phyloP scores from a whole-genome alignment of 192 early-diverging fungal genomes.

The Backusella parvicylindrica region DNA sequence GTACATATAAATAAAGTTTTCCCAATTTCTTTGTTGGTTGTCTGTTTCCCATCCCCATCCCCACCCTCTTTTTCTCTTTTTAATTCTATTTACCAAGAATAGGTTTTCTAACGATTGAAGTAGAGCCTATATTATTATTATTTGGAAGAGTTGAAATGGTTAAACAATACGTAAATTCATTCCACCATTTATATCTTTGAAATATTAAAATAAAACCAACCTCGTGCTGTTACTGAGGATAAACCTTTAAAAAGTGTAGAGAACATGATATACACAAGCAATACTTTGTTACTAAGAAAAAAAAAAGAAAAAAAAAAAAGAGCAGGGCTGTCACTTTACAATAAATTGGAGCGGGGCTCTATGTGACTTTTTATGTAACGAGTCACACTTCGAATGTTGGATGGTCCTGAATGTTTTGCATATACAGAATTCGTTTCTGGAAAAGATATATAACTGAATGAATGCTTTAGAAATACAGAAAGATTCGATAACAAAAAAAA shows the following conservation, averaged over 20 bases:
- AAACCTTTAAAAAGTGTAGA: slow-evolving; percentile 3
- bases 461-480: neutral
- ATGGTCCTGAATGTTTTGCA: neutral
- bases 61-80: neutral
- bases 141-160: neutral
- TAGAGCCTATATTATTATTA: neutral
- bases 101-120: slow-evolving; percentile 1
- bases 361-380: neutral
- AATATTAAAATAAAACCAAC: neutral
- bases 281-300: neutral
- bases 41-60: neutral
- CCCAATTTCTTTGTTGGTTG: neutral
- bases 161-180: neutral
- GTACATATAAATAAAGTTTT: neutral
- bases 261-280: neutral
- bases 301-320: neutral
- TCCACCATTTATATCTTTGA: neutral
- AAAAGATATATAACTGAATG: too few relatives aligned
- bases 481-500: too few relatives aligned
- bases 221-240: neutral
- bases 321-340: slow-evolving; percentile 7
- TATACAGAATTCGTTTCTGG: too few relatives aligned
- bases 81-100: slow-evolving; percentile 10
- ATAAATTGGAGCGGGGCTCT: neutral
- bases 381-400: neutral